These are phyloP conservation scores for Cucurbita ficifolia DNA, from an alignment of 306 rosid genomes.

Conservation along the genomic window DNA sequence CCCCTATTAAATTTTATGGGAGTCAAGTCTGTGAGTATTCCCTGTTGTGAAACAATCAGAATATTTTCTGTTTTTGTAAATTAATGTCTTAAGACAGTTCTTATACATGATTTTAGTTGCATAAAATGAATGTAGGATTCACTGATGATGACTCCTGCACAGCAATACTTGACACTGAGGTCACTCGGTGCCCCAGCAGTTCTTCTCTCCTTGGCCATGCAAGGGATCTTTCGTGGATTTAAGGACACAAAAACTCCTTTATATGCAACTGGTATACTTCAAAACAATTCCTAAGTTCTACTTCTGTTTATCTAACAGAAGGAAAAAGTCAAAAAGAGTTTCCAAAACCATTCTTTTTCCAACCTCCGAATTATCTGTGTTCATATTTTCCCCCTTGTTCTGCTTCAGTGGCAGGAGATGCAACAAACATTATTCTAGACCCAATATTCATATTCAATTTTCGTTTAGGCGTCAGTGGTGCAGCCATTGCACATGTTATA, in stretches of 20 bases:
- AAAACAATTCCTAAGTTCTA: not conserved
- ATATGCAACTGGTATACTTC: slow-evolving; percentile 64
- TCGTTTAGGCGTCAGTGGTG: slow-evolving; percentile 63
- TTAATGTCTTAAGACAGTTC: not conserved
- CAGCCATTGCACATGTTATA: slow-evolving; percentile 92
- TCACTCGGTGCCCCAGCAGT: slow-evolving; percentile 97
- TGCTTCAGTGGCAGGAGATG: slow-evolving; percentile 70
- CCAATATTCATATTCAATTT: slow-evolving; percentile 62
- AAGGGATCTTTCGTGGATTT: slow-evolving; percentile 89
- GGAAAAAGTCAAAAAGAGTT: not conserved
- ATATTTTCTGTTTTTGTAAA: not conserved
- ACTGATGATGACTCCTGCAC: slow-evolving; percentile 65
- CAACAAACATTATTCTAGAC: slow-evolving; percentile 70
- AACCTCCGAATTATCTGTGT: not conserved
- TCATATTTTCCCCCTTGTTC: slow-evolving; percentile 11
- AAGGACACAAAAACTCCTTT: slow-evolving; percentile 88
- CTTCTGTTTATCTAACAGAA: not conserved
- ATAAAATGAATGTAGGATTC: slow-evolving; percentile 50
- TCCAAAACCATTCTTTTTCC: not conserved
- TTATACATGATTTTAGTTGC: not conserved
- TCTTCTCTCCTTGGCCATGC: slow-evolving; percentile 92
- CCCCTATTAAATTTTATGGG: slow-evolving; percentile 89
- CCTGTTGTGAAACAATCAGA: not conserved
- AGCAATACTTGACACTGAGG: slow-evolving; percentile 60
- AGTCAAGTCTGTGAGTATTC: slow-evolving; percentile 48